These are phyloP conservation scores for Pythium sp. DNA, from an alignment of 352 stramenopile species.

Conservation along the genomic window DNA sequence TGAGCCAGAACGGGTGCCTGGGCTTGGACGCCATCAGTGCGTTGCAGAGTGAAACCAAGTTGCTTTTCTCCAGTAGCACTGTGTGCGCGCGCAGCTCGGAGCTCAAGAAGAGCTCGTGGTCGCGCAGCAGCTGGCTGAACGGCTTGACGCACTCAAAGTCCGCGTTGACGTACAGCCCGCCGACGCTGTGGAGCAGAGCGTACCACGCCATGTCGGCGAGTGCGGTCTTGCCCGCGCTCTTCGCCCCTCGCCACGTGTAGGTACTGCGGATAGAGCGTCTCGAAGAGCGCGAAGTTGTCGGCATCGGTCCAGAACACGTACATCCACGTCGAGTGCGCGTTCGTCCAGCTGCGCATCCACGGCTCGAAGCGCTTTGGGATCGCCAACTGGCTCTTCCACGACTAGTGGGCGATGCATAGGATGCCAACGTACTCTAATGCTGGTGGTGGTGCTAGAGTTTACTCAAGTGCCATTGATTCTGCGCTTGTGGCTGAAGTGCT, in stretches of 20 bases:
- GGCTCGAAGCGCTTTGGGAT: conserved; percentile 46
- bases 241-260: conserved; percentile 31
- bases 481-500: background rate
- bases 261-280: conserved; percentile 46
- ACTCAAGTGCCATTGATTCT: background rate
- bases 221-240: conserved; percentile 37
- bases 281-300: conserved; percentile 52
- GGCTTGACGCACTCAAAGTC: conserved; percentile 52
- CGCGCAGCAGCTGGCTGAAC: conserved; percentile 34
- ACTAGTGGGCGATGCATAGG: conserved; percentile 55
- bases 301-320: conserved; percentile 63
- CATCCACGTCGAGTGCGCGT: conserved; percentile 35
- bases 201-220: conserved; percentile 56
- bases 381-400: conserved; percentile 37
- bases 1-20: conserved; percentile 48
- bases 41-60: conserved; percentile 40
- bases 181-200: conserved; percentile 44
- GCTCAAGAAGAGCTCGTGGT: conserved; percentile 40
- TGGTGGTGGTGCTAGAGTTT: background rate
- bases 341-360: conserved; percentile 57
- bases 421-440: conserved; percentile 15
- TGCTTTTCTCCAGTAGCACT: conserved; percentile 42
- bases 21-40: conserved; percentile 52
- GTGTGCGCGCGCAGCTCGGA: conserved; percentile 40
- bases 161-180: conserved; percentile 48